Base-by-base conservation (phyloP, 768 basidiomycete genomes). In the Podaxis sp. region DNA sequence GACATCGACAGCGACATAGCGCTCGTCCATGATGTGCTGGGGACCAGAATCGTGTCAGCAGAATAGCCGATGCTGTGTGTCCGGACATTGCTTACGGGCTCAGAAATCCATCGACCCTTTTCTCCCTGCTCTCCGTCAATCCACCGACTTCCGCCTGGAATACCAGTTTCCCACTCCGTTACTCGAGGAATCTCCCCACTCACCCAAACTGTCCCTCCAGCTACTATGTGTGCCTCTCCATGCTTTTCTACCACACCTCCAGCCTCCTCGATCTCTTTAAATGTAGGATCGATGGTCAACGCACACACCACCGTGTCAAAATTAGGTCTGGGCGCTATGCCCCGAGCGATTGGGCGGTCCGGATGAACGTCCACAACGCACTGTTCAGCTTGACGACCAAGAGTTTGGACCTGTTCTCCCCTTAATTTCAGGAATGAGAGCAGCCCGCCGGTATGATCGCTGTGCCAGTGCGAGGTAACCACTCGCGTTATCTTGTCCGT, bases 11-110 rank as follows among this genome's bases (percentile, higher is more conserved):
- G 77, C 87, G 53, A 83, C 86, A 69, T 93, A 95, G 24, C 93
- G 80, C 70, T 95, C 93, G 67, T 94, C 93, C 86, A 88, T 86
- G 66, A 95, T 85, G 54, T 88, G 80, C 90, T 93, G 62, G 3
- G 49, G 12, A 44, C 60, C 39, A 42, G 13, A 17, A 1, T 30
- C 57, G 36, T 12, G 52, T 13, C 22, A 46, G 22, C 57, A 52
- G 30, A 26, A 8, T 7, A 36, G 26, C 52, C 22, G 9, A 36
- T 13, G 42, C n/a, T 52, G 33, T 38, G 24, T 0, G 8, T 51
- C 12, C 19, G 19, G 52, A 42, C 58, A 6, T n/a, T 11, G 51
- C 68, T 52, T 59, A 87, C 88, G 73, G 82, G 80, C 68, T 90
- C 88, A 22, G 76, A 73, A 38, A 79, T 73, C 89, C 89, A 82